A percentile compares a stretch with the other conserved stretches of the same genome.
Conservation (phyloP, 2,329 filamentous ascomycete genomes). For the Dryadomyces sulphureus region DNA sequence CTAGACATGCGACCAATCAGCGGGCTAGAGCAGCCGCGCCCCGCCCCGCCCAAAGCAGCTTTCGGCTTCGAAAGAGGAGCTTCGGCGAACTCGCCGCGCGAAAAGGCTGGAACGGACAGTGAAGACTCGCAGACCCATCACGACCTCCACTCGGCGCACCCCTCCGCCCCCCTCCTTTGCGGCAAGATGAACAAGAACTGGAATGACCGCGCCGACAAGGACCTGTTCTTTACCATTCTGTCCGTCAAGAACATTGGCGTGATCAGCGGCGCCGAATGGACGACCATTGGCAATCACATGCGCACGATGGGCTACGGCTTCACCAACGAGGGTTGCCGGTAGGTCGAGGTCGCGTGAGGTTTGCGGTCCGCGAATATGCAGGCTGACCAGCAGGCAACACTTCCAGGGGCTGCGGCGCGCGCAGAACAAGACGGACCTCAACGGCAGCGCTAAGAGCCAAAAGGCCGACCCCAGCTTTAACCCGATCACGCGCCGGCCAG, state of each 20-base stretch:
- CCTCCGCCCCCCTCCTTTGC: not conserved
- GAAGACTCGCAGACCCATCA: not conserved
- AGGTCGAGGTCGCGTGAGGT: conserved; percentile 16
- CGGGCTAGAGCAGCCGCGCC: not conserved
- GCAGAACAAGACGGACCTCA: conserved; percentile 35
- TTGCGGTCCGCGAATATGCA: not conserved
- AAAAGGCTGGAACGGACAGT: not conserved
- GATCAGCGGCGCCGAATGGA: conserved; percentile 49
- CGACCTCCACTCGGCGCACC: not conserved
- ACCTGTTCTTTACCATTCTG: conserved; percentile 48
- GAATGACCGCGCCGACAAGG: conserved; percentile 46
- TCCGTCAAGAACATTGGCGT: conserved; percentile 48
- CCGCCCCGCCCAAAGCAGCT: not conserved
- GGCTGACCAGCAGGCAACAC: conserved; percentile 32
- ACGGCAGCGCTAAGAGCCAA: conserved; percentile 14
- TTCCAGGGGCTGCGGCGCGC: conserved; percentile 43
- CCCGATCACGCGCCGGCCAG: conserved; percentile 45
- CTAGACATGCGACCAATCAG: not conserved
- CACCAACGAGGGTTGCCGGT: conserved; percentile 51
- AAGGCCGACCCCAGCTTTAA: conserved; percentile 37
- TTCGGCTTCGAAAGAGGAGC: not conserved
- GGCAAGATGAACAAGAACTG: conserved; percentile 40
- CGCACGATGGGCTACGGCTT: conserved; percentile 44
- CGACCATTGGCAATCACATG: conserved; percentile 46
- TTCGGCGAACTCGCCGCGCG: not conserved